A percentile compares a stretch with the other conserved stretches of the same genome.
Conservation (phyloP, 1,139 yeast genomes). For the Lipomyces yarrowii region DNA sequence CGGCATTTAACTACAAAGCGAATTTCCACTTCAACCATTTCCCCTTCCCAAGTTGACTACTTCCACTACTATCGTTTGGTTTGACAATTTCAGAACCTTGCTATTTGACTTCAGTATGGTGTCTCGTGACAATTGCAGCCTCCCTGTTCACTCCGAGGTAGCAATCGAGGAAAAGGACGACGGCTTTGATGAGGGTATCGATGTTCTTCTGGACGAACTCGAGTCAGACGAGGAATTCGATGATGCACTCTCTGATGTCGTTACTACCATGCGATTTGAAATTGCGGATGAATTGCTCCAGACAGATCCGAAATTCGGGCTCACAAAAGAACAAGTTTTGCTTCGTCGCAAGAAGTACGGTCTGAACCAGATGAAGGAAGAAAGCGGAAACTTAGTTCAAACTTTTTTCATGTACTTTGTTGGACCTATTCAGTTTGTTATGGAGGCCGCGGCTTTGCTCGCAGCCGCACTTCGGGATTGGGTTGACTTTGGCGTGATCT, state of each 20-base stretch:
- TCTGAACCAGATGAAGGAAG: conserved; percentile 92
- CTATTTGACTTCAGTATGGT: background rate
- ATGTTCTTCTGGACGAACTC: conserved; percentile 78
- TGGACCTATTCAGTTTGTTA: conserved; percentile 97
- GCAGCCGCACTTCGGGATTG: conserved; percentile 98
- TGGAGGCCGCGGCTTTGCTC: conserved; percentile 95
- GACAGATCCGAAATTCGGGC: conserved; percentile 81
- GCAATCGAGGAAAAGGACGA: background rate
- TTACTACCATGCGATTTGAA: conserved; percentile 47
- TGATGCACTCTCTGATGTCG: conserved; percentile 43
- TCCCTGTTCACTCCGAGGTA: background rate
- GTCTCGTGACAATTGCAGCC: background rate
- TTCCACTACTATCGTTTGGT: background rate
- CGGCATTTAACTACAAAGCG: background rate
- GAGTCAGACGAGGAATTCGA: conserved; percentile 74
- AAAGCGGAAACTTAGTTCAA: conserved; percentile 74
- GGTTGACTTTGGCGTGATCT: conserved; percentile 98
- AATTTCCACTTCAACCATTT: background rate
- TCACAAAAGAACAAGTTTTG: conserved; percentile 74
- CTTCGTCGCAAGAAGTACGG: conserved; percentile 93
- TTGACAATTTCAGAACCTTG: background rate
- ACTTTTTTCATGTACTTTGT: conserved; percentile 90
- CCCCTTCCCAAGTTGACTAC: background rate
- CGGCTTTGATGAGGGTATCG: background rate
- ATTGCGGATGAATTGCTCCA: conserved; percentile 85